Percentiles rank a stretch among this genome's conserved stretches.
phyloP scores from a whole-genome alignment of 805 yeast species.

The Groenewaldozyma salmanticensis region DNA sequence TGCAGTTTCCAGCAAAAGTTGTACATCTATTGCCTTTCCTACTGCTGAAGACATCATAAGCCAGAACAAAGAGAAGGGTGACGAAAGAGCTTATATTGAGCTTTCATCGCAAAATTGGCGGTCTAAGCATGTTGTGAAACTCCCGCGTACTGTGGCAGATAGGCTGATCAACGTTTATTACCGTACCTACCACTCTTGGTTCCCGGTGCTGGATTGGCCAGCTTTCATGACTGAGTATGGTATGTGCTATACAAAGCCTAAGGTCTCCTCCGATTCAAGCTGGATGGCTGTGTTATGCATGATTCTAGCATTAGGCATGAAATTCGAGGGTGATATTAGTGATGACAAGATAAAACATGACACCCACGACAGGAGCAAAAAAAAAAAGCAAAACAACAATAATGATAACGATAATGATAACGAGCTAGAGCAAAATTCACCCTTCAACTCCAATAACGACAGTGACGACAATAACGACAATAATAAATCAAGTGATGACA shows the following conservation, averaged over 20 bases:
- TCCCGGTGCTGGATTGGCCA: slow-evolving; percentile 22
- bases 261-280: slow-evolving; percentile 6
- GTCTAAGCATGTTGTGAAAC: background rate
- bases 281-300: slow-evolving; percentile 17
- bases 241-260: slow-evolving; percentile 8
- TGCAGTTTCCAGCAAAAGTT: no score
- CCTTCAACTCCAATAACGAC: no score
- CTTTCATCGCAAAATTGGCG: background rate
- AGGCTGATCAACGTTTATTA: slow-evolving; percentile 14
- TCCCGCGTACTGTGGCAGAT: slow-evolving; percentile 5
- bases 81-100: no score
- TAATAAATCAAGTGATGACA: background rate
- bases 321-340: slow-evolving; percentile 9
- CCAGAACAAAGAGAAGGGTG: no score
- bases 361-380: background rate
- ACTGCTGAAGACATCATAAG: no score
- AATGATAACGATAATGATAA: background rate
- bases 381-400: no score
- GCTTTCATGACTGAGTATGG: slow-evolving; percentile 13
- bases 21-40: no score
- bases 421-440: background rate
- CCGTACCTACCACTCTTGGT: slow-evolving; percentile 19
- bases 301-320: slow-evolving; percentile 20
- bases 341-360: slow-evolving; percentile 1
- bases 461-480: background rate